These are phyloP conservation scores for Desmodesmus armatus DNA, from an alignment of 139 green algal genomes.

Conservation along the genomic window DNA sequence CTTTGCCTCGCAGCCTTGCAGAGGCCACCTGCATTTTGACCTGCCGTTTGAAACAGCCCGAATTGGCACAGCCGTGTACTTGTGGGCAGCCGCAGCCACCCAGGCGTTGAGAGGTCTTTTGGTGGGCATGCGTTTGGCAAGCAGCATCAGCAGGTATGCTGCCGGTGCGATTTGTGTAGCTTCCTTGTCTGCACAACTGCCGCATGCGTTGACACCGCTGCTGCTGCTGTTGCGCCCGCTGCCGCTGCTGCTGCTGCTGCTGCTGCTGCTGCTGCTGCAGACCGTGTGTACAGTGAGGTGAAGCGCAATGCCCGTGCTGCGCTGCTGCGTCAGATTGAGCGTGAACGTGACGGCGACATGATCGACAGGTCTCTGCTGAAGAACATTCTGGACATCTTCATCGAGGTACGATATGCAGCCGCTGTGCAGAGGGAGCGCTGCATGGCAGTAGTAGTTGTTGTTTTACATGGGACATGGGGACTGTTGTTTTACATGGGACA, in stretches of 20 bases:
- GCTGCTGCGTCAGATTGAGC: conserved; percentile 84
- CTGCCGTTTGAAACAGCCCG: too few species aligned
- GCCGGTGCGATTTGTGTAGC: too few species aligned
- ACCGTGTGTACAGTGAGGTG: conserved; percentile 89
- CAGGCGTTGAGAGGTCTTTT: too few species aligned
- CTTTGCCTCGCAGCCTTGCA: too few species aligned
- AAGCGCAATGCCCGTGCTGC: conserved; percentile 77
- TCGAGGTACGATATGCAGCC: conserved; percentile 76
- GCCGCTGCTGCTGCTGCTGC: conserved; percentile 8
- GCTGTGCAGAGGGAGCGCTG: neutral
- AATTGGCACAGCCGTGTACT: too few species aligned
- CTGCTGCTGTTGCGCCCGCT: neutral
- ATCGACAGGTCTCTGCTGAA: conserved; percentile 93
- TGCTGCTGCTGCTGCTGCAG: conserved; percentile 51
- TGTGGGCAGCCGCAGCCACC: too few species aligned
- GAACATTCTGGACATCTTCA: conserved; percentile 97
- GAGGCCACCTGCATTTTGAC: too few species aligned
- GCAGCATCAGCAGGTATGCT: too few species aligned
- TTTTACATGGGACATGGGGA: neutral
- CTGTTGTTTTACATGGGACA: neutral
- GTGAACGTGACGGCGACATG: conserved; percentile 95
- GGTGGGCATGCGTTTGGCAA: too few species aligned
- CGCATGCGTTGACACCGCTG: neutral
- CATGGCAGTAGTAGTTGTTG: too few species aligned
- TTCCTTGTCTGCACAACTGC: too few species aligned